Percentiles rank a stretch among this genome's conserved stretches.
These are phyloP conservation scores for Neurospora sp. DNA, from an alignment of 495 filamentous ascomycete genomes.

Conservation along the genomic window DNA sequence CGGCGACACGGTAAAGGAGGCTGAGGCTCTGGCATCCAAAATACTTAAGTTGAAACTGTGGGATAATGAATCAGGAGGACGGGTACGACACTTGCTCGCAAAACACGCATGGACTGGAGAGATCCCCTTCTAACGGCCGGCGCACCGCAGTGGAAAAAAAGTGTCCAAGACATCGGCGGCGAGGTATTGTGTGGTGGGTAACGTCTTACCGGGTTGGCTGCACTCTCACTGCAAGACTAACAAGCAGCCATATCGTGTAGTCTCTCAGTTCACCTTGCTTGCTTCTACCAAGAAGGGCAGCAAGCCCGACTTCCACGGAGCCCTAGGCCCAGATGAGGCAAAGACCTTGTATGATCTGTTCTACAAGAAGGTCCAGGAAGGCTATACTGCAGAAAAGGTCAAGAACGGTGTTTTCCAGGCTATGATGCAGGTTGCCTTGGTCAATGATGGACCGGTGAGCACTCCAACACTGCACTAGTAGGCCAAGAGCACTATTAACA, in stretches of 20 bases:
- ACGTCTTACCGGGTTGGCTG: neutral
- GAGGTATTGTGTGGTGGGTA: slow-evolving; percentile 82
- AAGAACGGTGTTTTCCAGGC: slow-evolving; percentile 95
- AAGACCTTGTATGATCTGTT: slow-evolving; percentile 76
- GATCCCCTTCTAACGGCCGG: slow-evolving; percentile 3
- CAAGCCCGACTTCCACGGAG: slow-evolving; percentile 92
- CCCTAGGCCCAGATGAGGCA: slow-evolving; percentile 66
- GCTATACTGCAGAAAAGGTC: slow-evolving; percentile 66
- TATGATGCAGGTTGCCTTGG: slow-evolving; percentile 94
- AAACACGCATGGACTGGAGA: neutral
- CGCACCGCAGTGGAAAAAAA: slow-evolving; percentile 66
- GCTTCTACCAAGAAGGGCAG: slow-evolving; percentile 87
- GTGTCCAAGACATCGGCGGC: slow-evolving; percentile 74
- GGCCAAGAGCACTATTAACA: slow-evolving; percentile 2
- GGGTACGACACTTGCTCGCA: slow-evolving; percentile 29
- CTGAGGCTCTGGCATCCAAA: slow-evolving; percentile 71
- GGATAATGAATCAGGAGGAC: slow-evolving; percentile 63
- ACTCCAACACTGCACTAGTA: neutral
- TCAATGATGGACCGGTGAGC: slow-evolving; percentile 91
- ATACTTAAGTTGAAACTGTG: slow-evolving; percentile 84
- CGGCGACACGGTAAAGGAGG: slow-evolving; percentile 83
- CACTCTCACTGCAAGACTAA: neutral
- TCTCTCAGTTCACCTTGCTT: slow-evolving; percentile 97
- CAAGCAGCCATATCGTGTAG: slow-evolving; percentile 31
- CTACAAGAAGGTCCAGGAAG: slow-evolving; percentile 60